Conservation (phyloP, 768 basidiomycete species). For the Boletus bicolor region DNA sequence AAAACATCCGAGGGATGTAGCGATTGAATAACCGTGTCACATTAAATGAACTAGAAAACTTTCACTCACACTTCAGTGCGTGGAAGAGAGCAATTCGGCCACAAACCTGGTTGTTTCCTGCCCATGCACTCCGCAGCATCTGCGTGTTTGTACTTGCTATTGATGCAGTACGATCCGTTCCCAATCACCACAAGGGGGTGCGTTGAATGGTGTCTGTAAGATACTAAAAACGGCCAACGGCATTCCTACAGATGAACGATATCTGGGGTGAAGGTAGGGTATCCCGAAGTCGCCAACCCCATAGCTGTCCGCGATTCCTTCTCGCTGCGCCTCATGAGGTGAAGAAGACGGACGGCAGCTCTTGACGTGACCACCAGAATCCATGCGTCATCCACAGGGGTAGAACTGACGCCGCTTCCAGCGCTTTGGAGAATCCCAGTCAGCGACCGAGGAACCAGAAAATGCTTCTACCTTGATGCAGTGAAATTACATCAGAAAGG, state of each 20-base stretch:
- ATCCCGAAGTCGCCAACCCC: constrained; percentile 7
- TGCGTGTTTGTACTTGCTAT: constrained; percentile 1
- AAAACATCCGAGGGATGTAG: background rate
- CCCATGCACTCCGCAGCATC: background rate
- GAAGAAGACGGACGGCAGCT: constrained; percentile 12
- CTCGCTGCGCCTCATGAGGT: constrained; percentile 8
- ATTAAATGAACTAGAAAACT: background rate
- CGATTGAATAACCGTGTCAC: constrained; percentile 3
- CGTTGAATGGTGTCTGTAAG: background rate
- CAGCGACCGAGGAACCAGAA: constrained; percentile 6
- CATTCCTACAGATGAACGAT: constrained; percentile 2
- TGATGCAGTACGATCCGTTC: background rate
- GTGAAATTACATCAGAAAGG: constrained; percentile 36
- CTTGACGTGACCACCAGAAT: constrained; percentile 7
- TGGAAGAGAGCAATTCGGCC: background rate
- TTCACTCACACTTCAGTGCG: constrained; percentile 8
- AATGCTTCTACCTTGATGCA: constrained; percentile 17
- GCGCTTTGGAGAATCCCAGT: constrained; percentile 20
- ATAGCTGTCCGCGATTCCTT: constrained; percentile 11
- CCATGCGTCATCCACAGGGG: constrained; percentile 11
- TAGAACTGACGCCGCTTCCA: constrained; percentile 17
- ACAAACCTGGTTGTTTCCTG: constrained; percentile 14
- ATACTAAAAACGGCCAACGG: constrained; percentile 1
- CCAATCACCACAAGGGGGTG: constrained; percentile 17
- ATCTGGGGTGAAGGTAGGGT: constrained; percentile 12